Percentiles rank a stretch among this genome's conserved stretches.
Conservation (phyloP, 345 rosid species). For the Dimocarpus longan region DNA sequence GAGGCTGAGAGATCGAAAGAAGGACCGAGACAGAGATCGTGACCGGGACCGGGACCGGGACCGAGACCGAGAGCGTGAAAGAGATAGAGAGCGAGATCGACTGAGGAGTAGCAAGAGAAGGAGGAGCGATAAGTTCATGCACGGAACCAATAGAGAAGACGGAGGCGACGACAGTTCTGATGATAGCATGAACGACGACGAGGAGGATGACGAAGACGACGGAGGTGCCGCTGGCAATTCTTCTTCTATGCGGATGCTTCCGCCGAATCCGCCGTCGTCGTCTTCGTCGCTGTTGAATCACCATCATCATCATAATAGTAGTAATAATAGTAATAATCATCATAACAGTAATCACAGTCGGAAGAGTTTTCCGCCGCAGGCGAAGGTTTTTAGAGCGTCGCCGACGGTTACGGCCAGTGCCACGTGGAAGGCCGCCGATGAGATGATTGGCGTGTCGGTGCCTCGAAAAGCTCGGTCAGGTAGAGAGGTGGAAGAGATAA, state of each 20-base stretch:
- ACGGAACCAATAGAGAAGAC: conserved; percentile 71
- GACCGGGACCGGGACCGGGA: conserved; percentile 72
- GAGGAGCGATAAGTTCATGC: conserved; percentile 75
- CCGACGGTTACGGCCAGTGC: conserved; percentile 44
- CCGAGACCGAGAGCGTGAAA: conserved; percentile 51
- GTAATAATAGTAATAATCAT: conserved; percentile 10
- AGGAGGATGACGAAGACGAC: conserved; percentile 77
- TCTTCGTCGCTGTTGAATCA: conserved; percentile 58
- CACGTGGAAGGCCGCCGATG: conserved; percentile 81
- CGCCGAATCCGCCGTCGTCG: conserved; percentile 56
- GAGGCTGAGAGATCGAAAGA: conserved; percentile 91
- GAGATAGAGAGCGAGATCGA: conserved; percentile 82
- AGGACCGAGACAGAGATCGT: conserved; percentile 74
- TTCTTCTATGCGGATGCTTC: conserved; percentile 67
- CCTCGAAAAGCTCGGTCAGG: conserved; percentile 99
- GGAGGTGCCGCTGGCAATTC: conserved; percentile 48
- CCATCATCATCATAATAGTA: conserved; percentile 36
- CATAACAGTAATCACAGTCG: conserved; percentile 48
- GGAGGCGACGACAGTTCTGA: conserved; percentile 83
- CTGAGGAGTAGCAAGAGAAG: conserved; percentile 75
- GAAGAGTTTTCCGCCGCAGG: conserved; percentile 65
- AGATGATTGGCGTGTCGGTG: conserved; percentile 96
- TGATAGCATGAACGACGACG: conserved; percentile 93
- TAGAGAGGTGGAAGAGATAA: conserved; percentile 76
- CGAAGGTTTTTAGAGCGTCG: conserved; percentile 57